Base-by-base conservation (phyloP, 1,139 yeast genomes). In the Saccharomycopsis phalli region DNA sequence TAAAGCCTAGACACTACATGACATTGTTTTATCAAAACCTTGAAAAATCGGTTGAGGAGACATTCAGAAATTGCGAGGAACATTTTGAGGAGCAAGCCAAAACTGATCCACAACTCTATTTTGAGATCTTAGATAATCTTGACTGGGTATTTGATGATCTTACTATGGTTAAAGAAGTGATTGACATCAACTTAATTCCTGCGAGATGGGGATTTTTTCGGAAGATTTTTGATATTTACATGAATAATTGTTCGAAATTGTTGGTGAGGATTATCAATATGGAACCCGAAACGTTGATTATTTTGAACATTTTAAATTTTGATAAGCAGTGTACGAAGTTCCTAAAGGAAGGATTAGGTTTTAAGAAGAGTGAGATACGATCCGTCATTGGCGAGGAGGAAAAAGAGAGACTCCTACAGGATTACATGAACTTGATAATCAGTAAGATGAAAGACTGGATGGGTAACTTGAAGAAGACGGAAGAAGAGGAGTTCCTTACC, bases 91-190 rank as follows among this genome's bases (percentile, higher is more conserved):
- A 80, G 41, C 81, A 70, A 51, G 56, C 63, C 2, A 63, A 70
- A 10, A 75, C 26, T 3, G 26, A 25, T 4, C 44, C 44, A 4
- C 41, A 43, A 3, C 21, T 25, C 6, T 44, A 32, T 34, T 74
- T 76, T 57, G 69, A 67, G 17, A 75, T 88, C 2, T 68, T 81
- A 47, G 81, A 80, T 31, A 77, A 81, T 48, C 62, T 88, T 40
- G 80, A 77, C 44, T 88, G 96, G 93, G 71, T 88, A 16, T 87
- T 81, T 56, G 80, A 81, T 48, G 97, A 91, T 53, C 61, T 91
- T 45, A 75, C 74, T 18, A 61, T 86, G 36, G 59, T 68, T 2
- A 66, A 65, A n/a, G 62, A 72, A 40, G 35, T 28, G 27, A 42
- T 44, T 37, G 47, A 44, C 26, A 28, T 38, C 14, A 31, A 38